Evolutionary conservation across 116 monocot species (phyloP).

Genomic region (Thalassia testudinum): DNA sequence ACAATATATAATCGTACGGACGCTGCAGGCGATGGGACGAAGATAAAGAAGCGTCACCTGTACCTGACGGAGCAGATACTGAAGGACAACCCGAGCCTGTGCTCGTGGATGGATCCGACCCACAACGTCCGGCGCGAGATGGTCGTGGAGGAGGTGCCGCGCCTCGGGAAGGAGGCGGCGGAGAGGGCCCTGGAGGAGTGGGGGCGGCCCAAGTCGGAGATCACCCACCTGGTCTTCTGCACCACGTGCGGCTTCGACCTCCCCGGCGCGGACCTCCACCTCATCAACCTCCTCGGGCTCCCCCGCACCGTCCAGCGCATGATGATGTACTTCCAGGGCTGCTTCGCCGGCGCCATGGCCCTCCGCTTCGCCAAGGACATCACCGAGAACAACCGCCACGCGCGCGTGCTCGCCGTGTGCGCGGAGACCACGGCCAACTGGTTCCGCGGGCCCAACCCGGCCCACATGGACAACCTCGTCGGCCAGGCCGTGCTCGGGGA

Average conservation of each 20-base stretch:
- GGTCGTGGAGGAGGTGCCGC: constrained; percentile 8
- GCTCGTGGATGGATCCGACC: constrained; percentile 6
- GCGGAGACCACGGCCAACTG: constrained; percentile 8
- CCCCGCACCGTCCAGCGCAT: constrained; percentile 27
- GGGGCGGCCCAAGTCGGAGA: too few relatives aligned
- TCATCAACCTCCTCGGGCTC: constrained; percentile 30
- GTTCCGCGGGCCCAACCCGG: constrained; percentile 9
- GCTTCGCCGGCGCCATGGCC: constrained; percentile 39
- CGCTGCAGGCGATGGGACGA: not conserved
- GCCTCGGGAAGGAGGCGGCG: constrained; percentile 11
- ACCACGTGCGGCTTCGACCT: constrained; percentile 22
- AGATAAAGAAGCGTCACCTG: constrained; percentile 4
- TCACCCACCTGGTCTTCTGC: constrained; percentile 39
- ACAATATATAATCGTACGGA: too few relatives aligned
- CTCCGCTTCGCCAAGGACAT: too few relatives aligned
- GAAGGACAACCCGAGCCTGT: constrained; percentile 13
- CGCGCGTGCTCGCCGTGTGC: constrained; percentile 14
- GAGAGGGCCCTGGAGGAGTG: constrained; percentile 20
- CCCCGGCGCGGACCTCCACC: constrained; percentile 45
- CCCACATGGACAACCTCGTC: constrained; percentile 5
- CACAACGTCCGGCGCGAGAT: constrained; percentile 9
- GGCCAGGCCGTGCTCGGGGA: constrained; percentile 13
- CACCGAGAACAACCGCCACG: too few relatives aligned
- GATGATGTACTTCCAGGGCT: constrained; percentile 42
- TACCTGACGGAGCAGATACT: constrained; percentile 16